Evolutionary conservation across 225 moss, liverwort and hornwort species (phyloP).

Genomic region (Antitrichia curtipendula): DNA sequence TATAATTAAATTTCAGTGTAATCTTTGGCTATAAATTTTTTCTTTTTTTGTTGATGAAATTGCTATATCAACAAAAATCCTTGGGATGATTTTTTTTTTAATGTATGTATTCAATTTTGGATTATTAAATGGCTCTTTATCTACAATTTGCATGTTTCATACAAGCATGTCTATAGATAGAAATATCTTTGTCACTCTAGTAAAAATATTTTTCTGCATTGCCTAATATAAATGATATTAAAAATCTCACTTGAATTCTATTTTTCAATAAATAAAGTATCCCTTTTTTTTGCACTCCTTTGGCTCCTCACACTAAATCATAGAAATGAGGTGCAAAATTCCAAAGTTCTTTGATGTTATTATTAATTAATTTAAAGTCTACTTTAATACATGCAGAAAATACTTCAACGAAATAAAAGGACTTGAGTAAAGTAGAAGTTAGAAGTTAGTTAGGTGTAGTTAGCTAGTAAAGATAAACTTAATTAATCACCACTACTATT

Average conservation of each 20-base stretch:
- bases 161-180: background rate
- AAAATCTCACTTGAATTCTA: background rate
- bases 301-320: fast-evolving
- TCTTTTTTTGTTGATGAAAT: background rate
- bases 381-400: too few relatives aligned
- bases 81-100: too few relatives aligned
- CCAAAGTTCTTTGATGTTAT: too few relatives aligned
- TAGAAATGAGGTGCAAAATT: background rate
- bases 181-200: background rate
- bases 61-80: background rate
- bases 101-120: background rate
- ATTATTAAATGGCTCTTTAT: background rate
- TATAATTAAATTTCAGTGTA: background rate
- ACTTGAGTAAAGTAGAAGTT: too few relatives aligned
- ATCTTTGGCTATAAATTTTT: background rate
- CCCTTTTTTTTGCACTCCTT: background rate
- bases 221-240: background rate
- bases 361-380: too few relatives aligned
- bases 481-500: too few relatives aligned
- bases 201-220: fast-evolving
- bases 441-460: too few relatives aligned
- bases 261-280: too few relatives aligned
- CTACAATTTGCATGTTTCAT: background rate
- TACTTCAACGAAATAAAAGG: too few relatives aligned
- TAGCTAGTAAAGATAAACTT: too few relatives aligned